These are phyloP conservation scores for Chaetomiaceae sp. DNA, from an alignment of 2,329 filamentous ascomycete genomes.

Conservation along the genomic window DNA sequence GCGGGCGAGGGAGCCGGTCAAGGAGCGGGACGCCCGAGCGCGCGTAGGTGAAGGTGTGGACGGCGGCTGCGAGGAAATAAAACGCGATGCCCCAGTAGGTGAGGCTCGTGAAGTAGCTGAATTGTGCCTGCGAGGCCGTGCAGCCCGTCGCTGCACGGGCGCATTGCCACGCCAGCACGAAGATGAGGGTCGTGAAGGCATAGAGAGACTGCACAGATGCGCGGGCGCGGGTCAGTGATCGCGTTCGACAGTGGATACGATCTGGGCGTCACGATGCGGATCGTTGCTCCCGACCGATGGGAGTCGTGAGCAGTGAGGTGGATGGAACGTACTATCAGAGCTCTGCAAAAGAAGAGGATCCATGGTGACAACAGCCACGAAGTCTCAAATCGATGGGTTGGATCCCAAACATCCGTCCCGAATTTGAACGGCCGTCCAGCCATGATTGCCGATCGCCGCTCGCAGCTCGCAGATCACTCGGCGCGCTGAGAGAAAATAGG, in stretches of 20 bases:
- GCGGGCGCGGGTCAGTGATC: neutral
- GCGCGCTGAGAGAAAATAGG: neutral
- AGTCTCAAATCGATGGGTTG: conserved; percentile 66
- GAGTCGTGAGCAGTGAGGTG: neutral
- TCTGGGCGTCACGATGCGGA: too few relatives aligned
- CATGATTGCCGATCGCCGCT: conserved; percentile 7
- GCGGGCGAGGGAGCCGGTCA: conserved; percentile 53
- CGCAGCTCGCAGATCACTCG: conserved; percentile 1
- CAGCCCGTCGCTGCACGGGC: conserved; percentile 46
- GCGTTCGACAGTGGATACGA: neutral
- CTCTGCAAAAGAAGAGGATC: conserved; percentile 55
- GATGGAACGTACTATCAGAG: conserved; percentile 45
- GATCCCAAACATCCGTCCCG: conserved; percentile 45
- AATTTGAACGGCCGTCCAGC: conserved; percentile 33
- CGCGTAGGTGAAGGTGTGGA: conserved; percentile 67
- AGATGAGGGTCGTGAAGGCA: conserved; percentile 64
- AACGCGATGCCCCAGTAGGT: conserved; percentile 80
- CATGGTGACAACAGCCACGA: conserved; percentile 74
- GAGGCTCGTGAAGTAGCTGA: conserved; percentile 79
- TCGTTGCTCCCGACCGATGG: too few relatives aligned
- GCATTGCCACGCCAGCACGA: conserved; percentile 63
- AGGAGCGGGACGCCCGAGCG: conserved; percentile 51
- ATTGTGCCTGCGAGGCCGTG: conserved; percentile 48
- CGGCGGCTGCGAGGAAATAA: conserved; percentile 65
- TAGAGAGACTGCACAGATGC: conserved; percentile 52